Evolutionary conservation across 2,329 filamentous ascomycete genomes (phyloP), one percentile per base, ranked within the genome.

Genomic region (Fusarium floridanum): DNA sequence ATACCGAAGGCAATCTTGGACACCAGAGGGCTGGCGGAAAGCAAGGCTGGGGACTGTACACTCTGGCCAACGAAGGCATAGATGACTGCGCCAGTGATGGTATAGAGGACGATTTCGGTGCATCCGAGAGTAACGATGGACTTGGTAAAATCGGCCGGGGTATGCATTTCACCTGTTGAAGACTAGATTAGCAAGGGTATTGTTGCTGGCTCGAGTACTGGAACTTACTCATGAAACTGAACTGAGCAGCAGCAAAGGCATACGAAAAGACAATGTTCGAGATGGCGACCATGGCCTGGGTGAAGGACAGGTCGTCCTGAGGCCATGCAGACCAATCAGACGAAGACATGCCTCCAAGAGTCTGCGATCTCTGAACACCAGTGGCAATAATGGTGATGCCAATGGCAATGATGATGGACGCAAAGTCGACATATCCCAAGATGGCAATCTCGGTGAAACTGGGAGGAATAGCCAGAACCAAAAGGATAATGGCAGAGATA

Each of bases 391-490:
- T 41, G 14, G 61, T 63, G 11, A 63, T 63, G n/a, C 61, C 61
- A 24, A 63, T 53, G 6, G 61, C 61, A 20, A 53, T 37, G 2
- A 63, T 37, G 29, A 63, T 63, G 14, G 61, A 63, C 0, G 43
- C 61, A 61, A 63, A 63, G 61, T 63, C 61, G 34, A 55, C 32
- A 27, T 53, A 53, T 22, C 57, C 57, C 10, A 61, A 6, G n/a
- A 61, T 61, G 4, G 57, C 57, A 43, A 61, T 27, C 57, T 63
- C 61, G 2, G 61, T 63, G 45, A 63, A 63, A n/a, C 43, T 53
- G 1, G 61, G 61, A 20, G 61, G 61, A 36, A 63, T 39, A 14
- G 61, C 61, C n/a, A 63, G 12, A 2, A 63, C 8, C 29, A 63
- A 34, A 6, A 63, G 45, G 7, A 63, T 55, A 27, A 63, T 37